These are phyloP conservation scores for Albizia julibrissin DNA, from an alignment of 306 rosid genomes.

Conservation along the genomic window DNA sequence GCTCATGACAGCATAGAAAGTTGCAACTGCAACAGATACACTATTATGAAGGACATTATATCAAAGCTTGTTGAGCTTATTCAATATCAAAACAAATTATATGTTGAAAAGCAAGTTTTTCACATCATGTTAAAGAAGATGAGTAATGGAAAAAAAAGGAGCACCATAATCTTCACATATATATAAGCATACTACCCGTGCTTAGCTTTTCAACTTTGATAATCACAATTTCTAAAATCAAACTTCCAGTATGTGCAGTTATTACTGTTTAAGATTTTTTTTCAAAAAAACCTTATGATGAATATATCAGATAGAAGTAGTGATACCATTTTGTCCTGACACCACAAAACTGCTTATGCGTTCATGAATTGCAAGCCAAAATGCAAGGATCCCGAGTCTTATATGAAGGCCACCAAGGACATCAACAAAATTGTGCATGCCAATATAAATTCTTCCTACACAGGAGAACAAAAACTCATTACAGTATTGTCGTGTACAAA, in stretches of 20 bases:
- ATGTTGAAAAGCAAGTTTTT: neutral
- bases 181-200: neutral
- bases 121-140: neutral
- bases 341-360: constrained; percentile 64
- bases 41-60: constrained; percentile 15
- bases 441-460: constrained; percentile 94
- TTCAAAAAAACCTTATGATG: constrained; percentile 16
- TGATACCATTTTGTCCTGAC: no score
- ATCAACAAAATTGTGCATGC: constrained; percentile 94
- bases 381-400: constrained; percentile 70
- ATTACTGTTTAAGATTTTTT: neutral
- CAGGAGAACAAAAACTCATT: constrained; percentile 34
- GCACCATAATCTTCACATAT: neutral
- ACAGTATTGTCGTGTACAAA: constrained; percentile 16
- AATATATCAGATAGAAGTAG: constrained; percentile 27
- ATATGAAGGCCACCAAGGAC: constrained; percentile 70
- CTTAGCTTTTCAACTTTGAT: constrained; percentile 5
- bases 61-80: constrained; percentile 5
- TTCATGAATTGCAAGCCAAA: constrained; percentile 74
- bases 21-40: constrained; percentile 64
- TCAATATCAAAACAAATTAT: neutral
- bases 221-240: constrained; percentile 21
- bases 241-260: constrained; percentile 4
- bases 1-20: constrained; percentile 86
- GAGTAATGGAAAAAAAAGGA: neutral